phyloP scores from a whole-genome alignment of 371 early-diverging fungal genomes.

The Basidiobolus meristosporus region DNA sequence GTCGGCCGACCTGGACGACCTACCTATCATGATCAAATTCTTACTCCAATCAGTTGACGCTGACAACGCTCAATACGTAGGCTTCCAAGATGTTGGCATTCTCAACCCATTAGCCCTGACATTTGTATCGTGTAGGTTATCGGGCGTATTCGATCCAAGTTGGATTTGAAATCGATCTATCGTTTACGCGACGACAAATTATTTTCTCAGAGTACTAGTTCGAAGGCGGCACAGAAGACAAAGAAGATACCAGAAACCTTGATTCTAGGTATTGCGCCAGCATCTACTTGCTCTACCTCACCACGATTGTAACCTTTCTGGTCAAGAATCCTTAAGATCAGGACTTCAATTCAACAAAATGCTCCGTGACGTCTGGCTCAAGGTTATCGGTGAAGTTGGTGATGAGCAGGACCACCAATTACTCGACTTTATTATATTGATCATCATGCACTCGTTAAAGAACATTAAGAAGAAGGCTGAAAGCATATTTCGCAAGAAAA shows the following conservation, averaged over 20 bases:
- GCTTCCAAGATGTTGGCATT: not conserved
- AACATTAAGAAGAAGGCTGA: constrained; percentile 46
- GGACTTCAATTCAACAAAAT: constrained; percentile 46
- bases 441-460: constrained; percentile 40
- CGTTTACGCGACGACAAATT: constrained; percentile 9
- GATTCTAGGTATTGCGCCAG: constrained; percentile 17
- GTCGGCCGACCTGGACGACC: constrained; percentile 43
- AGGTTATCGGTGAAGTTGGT: constrained; percentile 22
- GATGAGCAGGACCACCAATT: constrained; percentile 8
- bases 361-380: constrained; percentile 51
- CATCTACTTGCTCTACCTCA: too few species aligned
- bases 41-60: constrained; percentile 38
- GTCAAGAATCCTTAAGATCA: constrained; percentile 33
- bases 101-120: not conserved
- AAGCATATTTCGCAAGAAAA: constrained; percentile 25
- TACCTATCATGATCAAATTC: constrained; percentile 51
- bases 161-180: constrained; percentile 29
- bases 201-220: constrained; percentile 1
- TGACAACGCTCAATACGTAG: constrained; percentile 14
- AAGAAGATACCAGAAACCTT: constrained; percentile 26
- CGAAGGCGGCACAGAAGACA: constrained; percentile 1
- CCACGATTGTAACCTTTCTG: not conserved
- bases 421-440: constrained; percentile 39
- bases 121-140: constrained; percentile 14
- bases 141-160: constrained; percentile 21